Percentiles rank a stretch among this genome's conserved stretches.
phyloP scores from a whole-genome alignment of 495 filamentous ascomycete genomes.

The Daldinia grandis region DNA sequence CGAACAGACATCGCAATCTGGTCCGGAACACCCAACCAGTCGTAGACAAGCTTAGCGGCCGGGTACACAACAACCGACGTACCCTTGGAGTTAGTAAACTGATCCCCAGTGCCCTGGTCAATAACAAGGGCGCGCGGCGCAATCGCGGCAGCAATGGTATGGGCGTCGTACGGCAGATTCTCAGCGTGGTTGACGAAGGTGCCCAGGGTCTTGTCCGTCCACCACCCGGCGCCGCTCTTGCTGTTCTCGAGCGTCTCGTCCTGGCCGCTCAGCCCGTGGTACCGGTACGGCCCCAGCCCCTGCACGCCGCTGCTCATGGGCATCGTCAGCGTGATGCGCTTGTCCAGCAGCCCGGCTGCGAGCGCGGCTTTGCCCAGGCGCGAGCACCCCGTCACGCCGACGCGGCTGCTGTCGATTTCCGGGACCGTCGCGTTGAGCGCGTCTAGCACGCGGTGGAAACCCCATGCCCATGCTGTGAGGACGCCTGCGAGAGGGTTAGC shows the following conservation, averaged over 20 bases:
- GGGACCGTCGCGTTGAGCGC: constrained; percentile 58
- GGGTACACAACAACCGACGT: constrained; percentile 60
- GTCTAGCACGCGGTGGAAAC: constrained; percentile 63
- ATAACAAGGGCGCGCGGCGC: constrained; percentile 62
- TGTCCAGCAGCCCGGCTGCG: constrained; percentile 60
- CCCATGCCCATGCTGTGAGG: constrained; percentile 63
- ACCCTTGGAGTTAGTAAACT: constrained; percentile 61
- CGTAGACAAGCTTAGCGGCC: constrained; percentile 61
- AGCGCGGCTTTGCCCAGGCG: constrained; percentile 62
- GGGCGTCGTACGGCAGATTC: constrained; percentile 61
- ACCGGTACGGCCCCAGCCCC: constrained; percentile 61
- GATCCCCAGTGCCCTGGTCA: constrained; percentile 59
- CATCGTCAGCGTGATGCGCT: constrained; percentile 63
- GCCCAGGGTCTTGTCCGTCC: constrained; percentile 57
- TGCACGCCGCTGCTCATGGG: constrained; percentile 64
- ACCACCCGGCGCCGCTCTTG: constrained; percentile 63
- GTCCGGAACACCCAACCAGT: constrained; percentile 58
- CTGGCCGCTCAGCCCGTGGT: constrained; percentile 60
- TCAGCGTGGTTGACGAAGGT: constrained; percentile 59
- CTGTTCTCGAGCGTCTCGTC: constrained; percentile 64
- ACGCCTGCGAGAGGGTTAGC: constrained; percentile 49
- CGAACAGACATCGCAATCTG: constrained; percentile 61
- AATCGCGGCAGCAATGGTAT: constrained; percentile 62
- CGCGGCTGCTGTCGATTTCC: constrained; percentile 57
- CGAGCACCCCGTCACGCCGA: constrained; percentile 62